Evolutionary conservation across 2,329 filamentous ascomycete species (phyloP).

Genomic region (Mollisiaceae sp.): DNA sequence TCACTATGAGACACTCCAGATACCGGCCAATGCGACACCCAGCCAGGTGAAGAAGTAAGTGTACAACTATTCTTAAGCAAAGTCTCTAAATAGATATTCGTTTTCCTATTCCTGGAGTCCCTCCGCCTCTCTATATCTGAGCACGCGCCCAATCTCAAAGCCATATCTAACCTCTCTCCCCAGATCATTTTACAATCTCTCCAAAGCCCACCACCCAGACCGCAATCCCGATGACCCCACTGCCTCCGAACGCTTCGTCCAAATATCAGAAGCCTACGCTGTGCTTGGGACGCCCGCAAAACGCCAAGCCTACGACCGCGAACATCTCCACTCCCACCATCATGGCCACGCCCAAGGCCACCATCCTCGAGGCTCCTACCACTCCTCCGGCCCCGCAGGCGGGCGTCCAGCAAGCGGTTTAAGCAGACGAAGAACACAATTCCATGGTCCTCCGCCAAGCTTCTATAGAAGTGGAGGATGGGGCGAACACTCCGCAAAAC

Average conservation of each 20-base stretch:
- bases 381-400: constrained; percentile 67
- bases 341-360: constrained; percentile 28
- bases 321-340: constrained; percentile 52
- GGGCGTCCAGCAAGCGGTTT: constrained; percentile 82
- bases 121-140: not conserved
- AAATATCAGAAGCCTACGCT: constrained; percentile 83
- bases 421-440: constrained; percentile 74
- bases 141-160: not conserved
- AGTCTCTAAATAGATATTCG: too few relatives aligned
- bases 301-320: constrained; percentile 81
- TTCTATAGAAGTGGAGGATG: constrained; percentile 87
- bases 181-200: constrained; percentile 86
- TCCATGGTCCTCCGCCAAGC: constrained; percentile 84
- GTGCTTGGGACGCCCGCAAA: constrained; percentile 75
- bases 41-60: constrained; percentile 83
- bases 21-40: constrained; percentile 71
- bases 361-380: constrained; percentile 54
- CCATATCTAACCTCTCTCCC: not conserved
- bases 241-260: constrained; percentile 78
- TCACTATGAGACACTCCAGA: constrained; percentile 82
- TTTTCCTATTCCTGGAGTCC: not conserved
- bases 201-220: constrained; percentile 92
- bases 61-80: not conserved
- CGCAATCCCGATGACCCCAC: constrained; percentile 77
- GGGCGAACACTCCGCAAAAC: constrained; percentile 67